Conservation (phyloP, 805 yeast genomes). For the Saccharomyces eubayanus region DNA sequence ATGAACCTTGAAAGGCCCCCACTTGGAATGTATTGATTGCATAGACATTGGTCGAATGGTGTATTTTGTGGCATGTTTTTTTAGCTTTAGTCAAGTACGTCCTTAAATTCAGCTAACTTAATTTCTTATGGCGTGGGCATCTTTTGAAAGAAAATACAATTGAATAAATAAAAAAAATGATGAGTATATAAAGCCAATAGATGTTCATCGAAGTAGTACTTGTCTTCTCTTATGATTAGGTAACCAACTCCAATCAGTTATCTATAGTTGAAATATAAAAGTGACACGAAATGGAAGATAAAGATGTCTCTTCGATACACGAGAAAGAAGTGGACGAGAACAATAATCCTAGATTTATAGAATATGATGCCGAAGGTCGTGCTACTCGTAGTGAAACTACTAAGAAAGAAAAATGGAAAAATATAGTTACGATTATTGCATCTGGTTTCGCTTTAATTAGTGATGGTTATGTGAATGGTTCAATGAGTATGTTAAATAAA, state of each 20-base stretch:
- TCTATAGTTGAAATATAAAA: neutral
- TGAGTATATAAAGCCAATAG: neutral
- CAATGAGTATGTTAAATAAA: constrained; percentile 57
- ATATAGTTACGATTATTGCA: constrained; percentile 44
- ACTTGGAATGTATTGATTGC: neutral
- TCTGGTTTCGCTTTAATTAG: constrained; percentile 91
- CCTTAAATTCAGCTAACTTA: neutral
- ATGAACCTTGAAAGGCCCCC: neutral
- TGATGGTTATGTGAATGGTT: constrained; percentile 87
- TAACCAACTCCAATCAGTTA: neutral
- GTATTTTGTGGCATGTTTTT: neutral
- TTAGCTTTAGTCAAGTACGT: neutral
- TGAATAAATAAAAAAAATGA: neutral
- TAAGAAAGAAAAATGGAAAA: neutral
- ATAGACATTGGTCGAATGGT: neutral
- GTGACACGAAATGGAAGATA: neutral
- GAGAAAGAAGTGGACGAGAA: neutral
- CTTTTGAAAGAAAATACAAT: neutral
- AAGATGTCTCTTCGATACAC: neutral
- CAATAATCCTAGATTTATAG: neutral
- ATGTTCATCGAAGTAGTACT: neutral
- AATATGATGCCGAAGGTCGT: neutral
- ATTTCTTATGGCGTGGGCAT: neutral
- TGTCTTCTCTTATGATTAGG: neutral
- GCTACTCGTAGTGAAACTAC: neutral